A percentile compares a stretch with the other conserved stretches of the same genome.
phyloP scores from a whole-genome alignment of 257 asterid genomes.

The Jaltomata sinuosa region DNA sequence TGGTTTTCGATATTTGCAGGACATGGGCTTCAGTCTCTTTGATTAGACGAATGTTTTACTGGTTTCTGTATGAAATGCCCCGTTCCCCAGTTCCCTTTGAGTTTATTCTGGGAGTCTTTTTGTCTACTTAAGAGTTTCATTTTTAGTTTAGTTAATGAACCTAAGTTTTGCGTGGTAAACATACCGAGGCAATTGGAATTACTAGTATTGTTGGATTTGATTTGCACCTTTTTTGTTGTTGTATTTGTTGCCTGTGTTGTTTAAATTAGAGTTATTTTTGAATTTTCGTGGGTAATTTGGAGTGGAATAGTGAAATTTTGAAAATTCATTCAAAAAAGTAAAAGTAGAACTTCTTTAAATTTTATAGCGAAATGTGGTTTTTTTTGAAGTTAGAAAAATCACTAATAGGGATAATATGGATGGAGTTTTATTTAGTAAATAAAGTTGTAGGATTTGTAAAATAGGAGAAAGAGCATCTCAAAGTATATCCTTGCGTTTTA shows the following conservation, averaged over 20 bases:
- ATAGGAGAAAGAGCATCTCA: too few relatives aligned
- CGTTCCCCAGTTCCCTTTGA: not conserved
- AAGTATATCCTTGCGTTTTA: too few relatives aligned
- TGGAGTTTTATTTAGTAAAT: too few relatives aligned
- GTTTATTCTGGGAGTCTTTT: not conserved
- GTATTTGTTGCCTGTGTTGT: not conserved
- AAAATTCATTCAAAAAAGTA: too few relatives aligned
- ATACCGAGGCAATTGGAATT: not conserved
- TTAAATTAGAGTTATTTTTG: too few relatives aligned
- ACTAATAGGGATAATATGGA: too few relatives aligned
- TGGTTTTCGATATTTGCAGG: not conserved
- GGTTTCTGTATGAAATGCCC: not conserved
- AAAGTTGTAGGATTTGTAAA: too few relatives aligned
- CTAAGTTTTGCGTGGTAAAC: not conserved
- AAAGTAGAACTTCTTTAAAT: too few relatives aligned
- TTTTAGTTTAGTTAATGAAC: not conserved
- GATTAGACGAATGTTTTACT: not conserved
- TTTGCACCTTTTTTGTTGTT: not conserved
- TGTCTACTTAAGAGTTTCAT: not conserved
- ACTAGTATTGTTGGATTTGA: not conserved
- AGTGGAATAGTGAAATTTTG: too few relatives aligned
- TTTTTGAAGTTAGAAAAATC: too few relatives aligned
- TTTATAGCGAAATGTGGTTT: too few relatives aligned
- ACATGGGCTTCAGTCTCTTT: slow-evolving; percentile 4
- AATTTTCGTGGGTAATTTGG: too few relatives aligned